Evolutionary conservation across 768 basidiomycete genomes (phyloP), one percentile per base, ranked within the genome.

Genomic region (Boletus eberwhitei): DNA sequence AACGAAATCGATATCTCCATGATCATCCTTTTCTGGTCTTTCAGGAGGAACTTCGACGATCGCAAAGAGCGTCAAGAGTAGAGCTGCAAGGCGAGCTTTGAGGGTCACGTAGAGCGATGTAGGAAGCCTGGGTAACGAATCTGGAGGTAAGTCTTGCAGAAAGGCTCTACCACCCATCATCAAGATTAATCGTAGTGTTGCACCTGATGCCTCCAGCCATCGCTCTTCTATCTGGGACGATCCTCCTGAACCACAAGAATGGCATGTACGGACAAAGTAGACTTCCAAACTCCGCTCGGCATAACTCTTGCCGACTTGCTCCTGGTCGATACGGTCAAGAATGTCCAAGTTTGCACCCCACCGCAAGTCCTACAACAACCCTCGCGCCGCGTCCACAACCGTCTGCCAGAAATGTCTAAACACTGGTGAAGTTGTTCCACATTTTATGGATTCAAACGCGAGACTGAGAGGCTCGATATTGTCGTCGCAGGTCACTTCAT

Each of bases 301-400:
- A 19, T 16, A 6, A 29, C 50, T 29, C 35, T 29, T 2, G 29
- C 26, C 35, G 21, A 37, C 37, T 31, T 12, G 11, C 29, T 13
- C n/a, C 31, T 31, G 19, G 43, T 41, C 21, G 13, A 22, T n/a
- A 31, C 44, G 16, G 31, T 24, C 40, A 8, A 34, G 16, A 29
- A 90, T 92, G 89, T 90, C 88, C 55, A 90, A 87, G 71, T 92
- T 79, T 69, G 88, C 88, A 16, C 89, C 90, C 1, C 90, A 91
- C 65, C 74, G 77, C 52, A 79, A 73, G 54, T 80, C 85, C 4
- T 72, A 74, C 37, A 87, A 81, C 68, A 80, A 79, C 46, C 85
- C 89, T 14, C 77, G 81, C 8, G 83, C 89, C 26, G 81, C 79
- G 1, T 71, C 82, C 2, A 79, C 80, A 0, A 93, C 91, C 0